A percentile compares a stretch with the other conserved stretches of the same genome.
phyloP scores from a whole-genome alignment of 805 yeast genomes.

The Naumovozyma dairenensis region DNA sequence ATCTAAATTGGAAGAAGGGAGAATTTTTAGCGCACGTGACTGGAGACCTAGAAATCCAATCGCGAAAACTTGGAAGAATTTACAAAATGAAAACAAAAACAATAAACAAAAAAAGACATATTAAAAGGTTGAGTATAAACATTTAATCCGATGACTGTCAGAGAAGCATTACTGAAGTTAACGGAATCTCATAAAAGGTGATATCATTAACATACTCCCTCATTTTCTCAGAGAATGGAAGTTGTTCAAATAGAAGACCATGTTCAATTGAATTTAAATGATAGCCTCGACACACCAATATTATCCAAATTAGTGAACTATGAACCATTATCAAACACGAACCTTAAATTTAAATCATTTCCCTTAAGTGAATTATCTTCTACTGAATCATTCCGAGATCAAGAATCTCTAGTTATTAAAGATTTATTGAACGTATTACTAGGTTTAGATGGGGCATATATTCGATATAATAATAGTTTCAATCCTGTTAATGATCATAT shows the following conservation, averaged over 20 bases:
- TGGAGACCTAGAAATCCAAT: too few relatives aligned
- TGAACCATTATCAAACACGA: slow-evolving; percentile 28
- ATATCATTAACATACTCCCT: too few relatives aligned
- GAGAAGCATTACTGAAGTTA: too few relatives aligned
- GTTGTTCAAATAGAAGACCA: slow-evolving; percentile 20
- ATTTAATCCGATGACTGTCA: too few relatives aligned
- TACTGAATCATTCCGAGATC: slow-evolving; percentile 39
- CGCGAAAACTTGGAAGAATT: too few relatives aligned
- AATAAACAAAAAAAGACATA: too few relatives aligned
- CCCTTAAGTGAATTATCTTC: slow-evolving; percentile 31
- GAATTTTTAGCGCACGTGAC: too few relatives aligned
- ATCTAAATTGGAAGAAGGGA: too few relatives aligned
- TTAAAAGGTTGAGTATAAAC: too few relatives aligned
- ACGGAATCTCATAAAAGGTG: too few relatives aligned
- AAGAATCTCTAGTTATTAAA: slow-evolving; percentile 61
- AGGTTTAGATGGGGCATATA: slow-evolving; percentile 71
- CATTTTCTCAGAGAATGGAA: too few relatives aligned
- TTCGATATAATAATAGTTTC: slow-evolving; percentile 56
- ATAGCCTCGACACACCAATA: slow-evolving; percentile 14
- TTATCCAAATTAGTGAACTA: slow-evolving; percentile 26
- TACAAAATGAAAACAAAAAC: too few relatives aligned
- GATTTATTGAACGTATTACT: slow-evolving; percentile 61
- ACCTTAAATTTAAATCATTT: slow-evolving; percentile 32
- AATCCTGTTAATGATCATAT: slow-evolving; percentile 35
- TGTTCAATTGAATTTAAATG: slow-evolving; percentile 12